These are phyloP conservation scores for Neoboletus magnificus DNA, from an alignment of 768 basidiomycete species.

Conservation along the genomic window DNA sequence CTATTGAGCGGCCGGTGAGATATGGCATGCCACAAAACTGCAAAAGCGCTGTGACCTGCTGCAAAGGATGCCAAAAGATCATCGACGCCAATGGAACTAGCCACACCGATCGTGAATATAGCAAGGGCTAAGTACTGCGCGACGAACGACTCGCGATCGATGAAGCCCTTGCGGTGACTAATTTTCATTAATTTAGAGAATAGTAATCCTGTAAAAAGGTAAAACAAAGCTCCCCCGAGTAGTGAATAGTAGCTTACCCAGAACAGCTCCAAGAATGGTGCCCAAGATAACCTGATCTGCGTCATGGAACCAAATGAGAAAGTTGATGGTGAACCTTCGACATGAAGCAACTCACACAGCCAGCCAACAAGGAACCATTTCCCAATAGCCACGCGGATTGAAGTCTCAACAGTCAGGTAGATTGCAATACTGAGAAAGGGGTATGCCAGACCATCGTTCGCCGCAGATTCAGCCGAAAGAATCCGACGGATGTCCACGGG, in stretches of 20 bases:
- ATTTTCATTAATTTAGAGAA: constrained; percentile 75
- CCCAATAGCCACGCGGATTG: constrained; percentile 59
- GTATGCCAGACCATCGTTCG: constrained; percentile 95
- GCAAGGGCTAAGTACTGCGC: constrained; percentile 78
- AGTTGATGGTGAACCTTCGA: neutral
- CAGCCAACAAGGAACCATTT: constrained; percentile 89
- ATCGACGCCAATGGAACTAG: constrained; percentile 77
- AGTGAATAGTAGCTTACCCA: constrained; percentile 32
- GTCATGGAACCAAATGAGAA: neutral
- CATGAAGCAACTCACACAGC: constrained; percentile 45
- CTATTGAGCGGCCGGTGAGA: constrained; percentile 34
- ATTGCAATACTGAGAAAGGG: constrained; percentile 86
- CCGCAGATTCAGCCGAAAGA: constrained; percentile 85
- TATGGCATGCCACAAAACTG: neutral
- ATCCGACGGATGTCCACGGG: constrained; percentile 75
- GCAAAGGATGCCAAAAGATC: constrained; percentile 90
- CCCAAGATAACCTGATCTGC: constrained; percentile 82
- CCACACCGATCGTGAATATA: constrained; percentile 74
- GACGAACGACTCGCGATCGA: constrained; percentile 83
- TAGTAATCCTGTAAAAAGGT: constrained; percentile 43
- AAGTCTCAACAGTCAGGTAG: constrained; percentile 74
- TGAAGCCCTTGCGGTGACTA: constrained; percentile 57
- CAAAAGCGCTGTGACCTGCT: constrained; percentile 45
- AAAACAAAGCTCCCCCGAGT: neutral
- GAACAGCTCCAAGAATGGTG: constrained; percentile 58